Percentiles rank a stretch among this genome's conserved stretches.
These are phyloP conservation scores for Hexamita inflata DNA, from an alignment of 208 protist species.

Conservation along the genomic window DNA sequence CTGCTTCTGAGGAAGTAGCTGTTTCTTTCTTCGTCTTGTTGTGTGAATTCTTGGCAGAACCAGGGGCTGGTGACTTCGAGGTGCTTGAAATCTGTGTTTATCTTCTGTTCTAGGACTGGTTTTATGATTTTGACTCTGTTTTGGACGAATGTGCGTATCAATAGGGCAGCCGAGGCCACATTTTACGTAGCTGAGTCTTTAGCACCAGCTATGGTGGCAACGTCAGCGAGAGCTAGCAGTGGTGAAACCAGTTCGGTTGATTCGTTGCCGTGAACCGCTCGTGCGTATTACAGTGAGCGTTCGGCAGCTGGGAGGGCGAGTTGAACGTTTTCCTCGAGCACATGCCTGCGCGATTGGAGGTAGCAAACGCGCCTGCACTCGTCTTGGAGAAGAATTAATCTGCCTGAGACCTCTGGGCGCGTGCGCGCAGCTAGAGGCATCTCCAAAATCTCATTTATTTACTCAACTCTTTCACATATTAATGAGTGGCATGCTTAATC, in stretches of 20 bases:
- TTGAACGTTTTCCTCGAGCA: slow-evolving; percentile 11
- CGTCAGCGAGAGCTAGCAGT: slow-evolving; percentile 22
- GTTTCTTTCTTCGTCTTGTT: too few species aligned
- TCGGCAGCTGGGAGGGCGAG: slow-evolving; percentile 21
- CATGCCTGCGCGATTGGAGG: neutral
- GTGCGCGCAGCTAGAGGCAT: slow-evolving; percentile 7
- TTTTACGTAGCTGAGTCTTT: slow-evolving; percentile 7
- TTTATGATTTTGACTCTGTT: too few species aligned
- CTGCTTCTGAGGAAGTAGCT: too few species aligned
- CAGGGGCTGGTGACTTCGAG: too few species aligned
- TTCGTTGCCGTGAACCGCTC: neutral
- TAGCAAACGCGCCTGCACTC: slow-evolving; percentile 15
- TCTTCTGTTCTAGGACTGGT: too few species aligned
- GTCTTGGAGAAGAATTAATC: neutral
- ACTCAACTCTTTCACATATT: neutral
- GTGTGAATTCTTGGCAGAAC: too few species aligned
- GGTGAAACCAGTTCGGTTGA: slow-evolving; percentile 11
- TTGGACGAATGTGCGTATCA: too few species aligned
- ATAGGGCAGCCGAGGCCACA: too few species aligned
- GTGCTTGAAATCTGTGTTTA: too few species aligned
- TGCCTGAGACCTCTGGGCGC: neutral
- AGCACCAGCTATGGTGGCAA: neutral
- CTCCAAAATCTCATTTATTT: slow-evolving; percentile 13
- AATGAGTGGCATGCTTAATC: slow-evolving; percentile 20
- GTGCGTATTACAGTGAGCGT: slow-evolving; percentile 5